phyloP scores from a whole-genome alignment of 768 basidiomycete species.

The Mrakia gelida region DNA sequence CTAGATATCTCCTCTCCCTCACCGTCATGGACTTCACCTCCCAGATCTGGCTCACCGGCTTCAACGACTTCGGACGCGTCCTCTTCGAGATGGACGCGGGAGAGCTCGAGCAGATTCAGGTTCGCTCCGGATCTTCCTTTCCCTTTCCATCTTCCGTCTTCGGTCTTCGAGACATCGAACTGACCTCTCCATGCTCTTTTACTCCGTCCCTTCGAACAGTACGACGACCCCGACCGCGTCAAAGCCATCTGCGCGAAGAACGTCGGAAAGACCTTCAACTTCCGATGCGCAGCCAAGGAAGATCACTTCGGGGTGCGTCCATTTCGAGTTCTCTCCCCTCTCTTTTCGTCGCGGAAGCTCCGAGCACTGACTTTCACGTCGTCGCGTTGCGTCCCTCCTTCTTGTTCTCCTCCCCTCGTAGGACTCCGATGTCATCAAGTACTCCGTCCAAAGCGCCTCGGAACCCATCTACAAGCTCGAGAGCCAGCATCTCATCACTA shows the following conservation, averaged over 20 bases:
- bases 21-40: constrained; percentile 84
- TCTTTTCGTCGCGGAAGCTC: not conserved
- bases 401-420: constrained; percentile 40
- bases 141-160: constrained; percentile 16
- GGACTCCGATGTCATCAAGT: constrained; percentile 75
- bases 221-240: constrained; percentile 58
- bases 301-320: constrained; percentile 63
- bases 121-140: not conserved
- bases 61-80: constrained; percentile 80
- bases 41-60: constrained; percentile 88
- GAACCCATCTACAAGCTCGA: constrained; percentile 56
- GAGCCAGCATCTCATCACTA: not conserved
- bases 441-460: constrained; percentile 66
- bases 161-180: not conserved
- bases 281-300: constrained; percentile 77
- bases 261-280: constrained; percentile 67
- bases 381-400: not conserved
- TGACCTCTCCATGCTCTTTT: not conserved
- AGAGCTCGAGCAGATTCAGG: constrained; percentile 54
- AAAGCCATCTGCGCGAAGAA: constrained; percentile 60
- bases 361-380: too few species aligned
- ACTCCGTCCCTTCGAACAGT: constrained; percentile 46
- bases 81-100: constrained; percentile 75
- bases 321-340: not conserved
- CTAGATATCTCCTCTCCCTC: constrained; percentile 65